A percentile compares a stretch with the other conserved stretches of the same genome.
These are phyloP conservation scores for Fusarium solani-melongenae DNA, from an alignment of 2,329 filamentous ascomycete genomes.

Conservation along the genomic window DNA sequence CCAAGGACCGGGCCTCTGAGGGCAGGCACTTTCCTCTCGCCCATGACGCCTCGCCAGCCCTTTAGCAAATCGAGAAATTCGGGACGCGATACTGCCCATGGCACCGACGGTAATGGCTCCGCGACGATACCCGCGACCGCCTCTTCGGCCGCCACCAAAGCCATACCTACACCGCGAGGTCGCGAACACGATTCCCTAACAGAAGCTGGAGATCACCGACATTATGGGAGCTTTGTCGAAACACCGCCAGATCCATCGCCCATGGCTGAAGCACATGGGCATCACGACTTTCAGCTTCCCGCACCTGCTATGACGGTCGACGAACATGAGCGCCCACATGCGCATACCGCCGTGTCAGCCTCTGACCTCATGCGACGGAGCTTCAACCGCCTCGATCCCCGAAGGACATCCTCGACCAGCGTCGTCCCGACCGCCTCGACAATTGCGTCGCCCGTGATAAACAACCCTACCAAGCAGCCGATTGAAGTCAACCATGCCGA, in stretches of 20 bases:
- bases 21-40: conserved; percentile 46
- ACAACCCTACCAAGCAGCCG: conserved; percentile 31
- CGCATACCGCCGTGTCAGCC: conserved; percentile 38
- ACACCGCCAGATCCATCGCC: conserved; percentile 50
- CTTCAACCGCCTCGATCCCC: conserved; percentile 42
- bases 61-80: conserved; percentile 1
- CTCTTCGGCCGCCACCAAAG: conserved; percentile 22
- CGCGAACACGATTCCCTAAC: conserved; percentile 57
- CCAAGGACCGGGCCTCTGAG: conserved; percentile 54
- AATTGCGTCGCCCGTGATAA: conserved; percentile 18
- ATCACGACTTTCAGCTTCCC: conserved; percentile 62
- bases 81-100: conserved; percentile 4
- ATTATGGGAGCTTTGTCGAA: conserved; percentile 65
- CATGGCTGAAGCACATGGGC: conserved; percentile 29
- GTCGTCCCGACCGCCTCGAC: conserved; percentile 35
- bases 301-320: conserved; percentile 61
- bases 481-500: conserved; percentile 24
- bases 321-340: conserved; percentile 37
- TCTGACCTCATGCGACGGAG: conserved; percentile 28
- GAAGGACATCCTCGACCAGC: conserved; percentile 51
- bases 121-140: conserved; percentile 12
- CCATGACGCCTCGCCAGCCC: conserved; percentile 35
- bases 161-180: conserved; percentile 33
- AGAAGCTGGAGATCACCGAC: conserved; percentile 51
- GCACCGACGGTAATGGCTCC: conserved; percentile 9